Conservation (phyloP, 768 basidiomycete genomes). For the Tylopilus plumbeoviolaceoides region DNA sequence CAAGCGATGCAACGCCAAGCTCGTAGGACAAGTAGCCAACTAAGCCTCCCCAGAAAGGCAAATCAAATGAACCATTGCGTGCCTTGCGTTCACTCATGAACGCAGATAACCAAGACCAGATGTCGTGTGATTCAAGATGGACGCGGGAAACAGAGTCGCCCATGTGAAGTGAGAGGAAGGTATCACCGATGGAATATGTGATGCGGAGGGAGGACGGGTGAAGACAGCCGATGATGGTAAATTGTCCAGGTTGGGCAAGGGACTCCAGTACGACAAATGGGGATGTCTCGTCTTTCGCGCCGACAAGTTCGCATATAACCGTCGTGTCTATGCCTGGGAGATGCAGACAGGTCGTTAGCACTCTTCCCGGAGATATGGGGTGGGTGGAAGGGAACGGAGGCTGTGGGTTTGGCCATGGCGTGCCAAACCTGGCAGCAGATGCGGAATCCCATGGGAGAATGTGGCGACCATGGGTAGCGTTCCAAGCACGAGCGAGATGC, state of each 20-base stretch:
- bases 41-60: constrained; percentile 84
- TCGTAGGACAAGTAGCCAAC: constrained; percentile 80
- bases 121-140: constrained; percentile 44
- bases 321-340: constrained; percentile 41
- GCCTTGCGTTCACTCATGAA: constrained; percentile 59
- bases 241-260: constrained; percentile 69
- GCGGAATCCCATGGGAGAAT: constrained; percentile 40
- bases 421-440: constrained; percentile 39
- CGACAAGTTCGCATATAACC: constrained; percentile 58
- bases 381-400: constrained; percentile 18
- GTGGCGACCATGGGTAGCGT: constrained; percentile 34
- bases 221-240: constrained; percentile 67
- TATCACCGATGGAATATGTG: constrained; percentile 51
- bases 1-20: constrained; percentile 58
- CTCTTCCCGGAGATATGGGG: constrained; percentile 24
- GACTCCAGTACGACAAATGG: constrained; percentile 75
- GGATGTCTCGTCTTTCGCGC: constrained; percentile 51
- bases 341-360: constrained; percentile 39
- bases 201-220: constrained; percentile 51
- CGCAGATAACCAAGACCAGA: constrained; percentile 73
- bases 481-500: constrained; percentile 61
- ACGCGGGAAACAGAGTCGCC: constrained; percentile 36
- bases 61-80: constrained; percentile 42
- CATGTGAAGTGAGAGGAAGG: constrained; percentile 42
- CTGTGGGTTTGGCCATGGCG: constrained; percentile 53